Base-by-base conservation (phyloP, 2,329 filamentous ascomycete genomes). In the Acephala macrosclerotiorum region DNA sequence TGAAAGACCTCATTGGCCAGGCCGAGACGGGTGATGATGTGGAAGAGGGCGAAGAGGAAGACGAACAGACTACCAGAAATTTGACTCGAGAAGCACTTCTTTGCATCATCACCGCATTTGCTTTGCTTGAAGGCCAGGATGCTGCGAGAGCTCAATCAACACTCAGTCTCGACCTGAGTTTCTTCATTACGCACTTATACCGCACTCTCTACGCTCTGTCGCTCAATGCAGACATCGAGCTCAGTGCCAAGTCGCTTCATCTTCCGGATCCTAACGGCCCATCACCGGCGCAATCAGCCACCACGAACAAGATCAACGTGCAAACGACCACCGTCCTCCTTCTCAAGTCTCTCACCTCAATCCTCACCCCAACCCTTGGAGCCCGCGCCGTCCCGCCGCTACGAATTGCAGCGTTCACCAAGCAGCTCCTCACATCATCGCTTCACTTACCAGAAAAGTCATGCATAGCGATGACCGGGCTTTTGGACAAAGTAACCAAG, bases 101-200 rank as follows among this genome's bases (percentile, higher is more conserved):
- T 64, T 97, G 95, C 81, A 96, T 94, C 65, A 94, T 96, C 74
- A 99, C 96, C 0, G 96, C 96, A 29, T 98, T 97, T 75, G 94
- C 95, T n/a, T 89, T 99, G 7, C 89, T 99, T 45, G 92, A 96
- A 70, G 95, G 96, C 58, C 96, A 99, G 81, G 95, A 97, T 75
- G 93, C 90, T 18, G 90, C 92, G 80, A 95, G 94, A 80, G 91
- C 93, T 58, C 91, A 93, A 64, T 87, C 89, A 51, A 85, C 90
- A 53, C 86, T 98, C 4, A 92, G 94, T 74, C 89, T 99, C 58
- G 96, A 99, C 77, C 87, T 99, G 42, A 93, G 91, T 73, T 97
- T 94, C 84, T 99, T 99, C 85, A 94, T 93, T 73, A 93, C 91
- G 16, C 92, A 97, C 79, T 91, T 99, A 66, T 99, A 97, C 84